Evolutionary conservation across 164 flowering plant genomes (phyloP).

Genomic region (Echeveria elegans): DNA sequence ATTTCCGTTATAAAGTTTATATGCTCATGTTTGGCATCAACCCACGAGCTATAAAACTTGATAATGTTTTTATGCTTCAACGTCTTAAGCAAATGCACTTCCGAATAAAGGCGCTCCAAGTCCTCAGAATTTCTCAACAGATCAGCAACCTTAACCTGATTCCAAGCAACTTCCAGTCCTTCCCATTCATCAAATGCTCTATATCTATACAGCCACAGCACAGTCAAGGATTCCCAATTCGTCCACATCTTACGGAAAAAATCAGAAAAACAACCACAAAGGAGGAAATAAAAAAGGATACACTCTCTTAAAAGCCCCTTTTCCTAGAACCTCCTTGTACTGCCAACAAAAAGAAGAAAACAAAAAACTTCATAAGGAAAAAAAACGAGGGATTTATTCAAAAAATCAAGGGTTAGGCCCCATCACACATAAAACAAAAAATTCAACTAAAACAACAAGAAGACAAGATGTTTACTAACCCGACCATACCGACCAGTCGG

Average conservation of each 20-base stretch:
- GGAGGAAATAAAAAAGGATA: conserved; percentile 40
- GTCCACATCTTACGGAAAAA: not conserved
- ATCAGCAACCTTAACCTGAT: conserved; percentile 82
- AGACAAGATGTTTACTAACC: conserved; percentile 29
- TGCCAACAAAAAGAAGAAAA: too few species aligned
- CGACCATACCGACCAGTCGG: conserved; percentile 88
- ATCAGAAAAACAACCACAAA: not conserved
- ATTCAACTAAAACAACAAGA: not conserved
- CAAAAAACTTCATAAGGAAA: too few species aligned
- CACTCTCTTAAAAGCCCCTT: conserved; percentile 97
- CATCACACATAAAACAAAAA: conserved; percentile 1
- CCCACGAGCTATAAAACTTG: conserved; percentile 90
- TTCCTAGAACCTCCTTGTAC: conserved; percentile 87
- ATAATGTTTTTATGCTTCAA: conserved; percentile 92
- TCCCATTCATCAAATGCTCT: conserved; percentile 92
- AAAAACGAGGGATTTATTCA: not conserved
- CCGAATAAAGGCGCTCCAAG: conserved; percentile 82
- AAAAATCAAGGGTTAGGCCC: not conserved
- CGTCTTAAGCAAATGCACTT: conserved; percentile 92
- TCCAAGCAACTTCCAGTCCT: conserved; percentile 99
- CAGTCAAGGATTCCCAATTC: conserved; percentile 29
- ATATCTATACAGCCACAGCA: conserved; percentile 37
- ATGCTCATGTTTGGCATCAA: conserved; percentile 49
- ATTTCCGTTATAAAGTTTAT: conserved; percentile 95
- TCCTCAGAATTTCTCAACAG: conserved; percentile 62